A percentile compares a stretch with the other conserved stretches of the same genome.
These are phyloP conservation scores for Colletotrichum neosansevieriae DNA, from an alignment of 2,329 filamentous ascomycete species.

Conservation along the genomic window DNA sequence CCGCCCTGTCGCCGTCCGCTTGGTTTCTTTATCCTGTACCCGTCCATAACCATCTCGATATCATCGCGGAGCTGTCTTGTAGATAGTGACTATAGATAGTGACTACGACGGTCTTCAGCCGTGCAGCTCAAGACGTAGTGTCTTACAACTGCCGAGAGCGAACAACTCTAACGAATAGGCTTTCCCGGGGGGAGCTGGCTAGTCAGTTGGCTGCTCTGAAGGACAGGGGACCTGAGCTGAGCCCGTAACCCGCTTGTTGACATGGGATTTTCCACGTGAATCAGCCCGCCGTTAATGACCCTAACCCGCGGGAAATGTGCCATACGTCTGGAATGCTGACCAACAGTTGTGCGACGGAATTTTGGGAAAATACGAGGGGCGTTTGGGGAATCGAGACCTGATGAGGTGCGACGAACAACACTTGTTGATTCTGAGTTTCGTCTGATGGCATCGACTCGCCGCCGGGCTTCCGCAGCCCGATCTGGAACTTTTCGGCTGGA, in stretches of 20 bases:
- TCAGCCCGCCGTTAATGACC: no score
- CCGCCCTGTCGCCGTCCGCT: not conserved
- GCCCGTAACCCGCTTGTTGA: not conserved
- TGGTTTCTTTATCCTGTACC: slow-evolving; percentile 7
- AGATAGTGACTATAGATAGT: no score
- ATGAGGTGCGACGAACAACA: not conserved
- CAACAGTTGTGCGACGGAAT: not conserved
- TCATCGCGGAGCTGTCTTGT: not conserved
- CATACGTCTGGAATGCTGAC: not conserved
- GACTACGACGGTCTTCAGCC: not conserved
- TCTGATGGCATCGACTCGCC: not conserved
- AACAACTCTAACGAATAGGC: no score
- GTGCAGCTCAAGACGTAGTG: not conserved
- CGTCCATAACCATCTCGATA: not conserved
- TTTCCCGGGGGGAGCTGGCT: no score
- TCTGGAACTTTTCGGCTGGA: not conserved
- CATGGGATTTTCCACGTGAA: not conserved
- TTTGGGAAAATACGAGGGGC: not conserved
- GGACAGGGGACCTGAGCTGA: no score
- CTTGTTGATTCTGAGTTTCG: not conserved
- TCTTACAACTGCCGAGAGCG: no score
- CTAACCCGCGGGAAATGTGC: not conserved
- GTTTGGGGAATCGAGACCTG: not conserved
- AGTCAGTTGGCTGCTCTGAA: no score
- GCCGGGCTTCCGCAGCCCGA: not conserved